Evolutionary conservation across 768 basidiomycete genomes (phyloP).

Genomic region (Cystofilobasidium ferigula): DNA sequence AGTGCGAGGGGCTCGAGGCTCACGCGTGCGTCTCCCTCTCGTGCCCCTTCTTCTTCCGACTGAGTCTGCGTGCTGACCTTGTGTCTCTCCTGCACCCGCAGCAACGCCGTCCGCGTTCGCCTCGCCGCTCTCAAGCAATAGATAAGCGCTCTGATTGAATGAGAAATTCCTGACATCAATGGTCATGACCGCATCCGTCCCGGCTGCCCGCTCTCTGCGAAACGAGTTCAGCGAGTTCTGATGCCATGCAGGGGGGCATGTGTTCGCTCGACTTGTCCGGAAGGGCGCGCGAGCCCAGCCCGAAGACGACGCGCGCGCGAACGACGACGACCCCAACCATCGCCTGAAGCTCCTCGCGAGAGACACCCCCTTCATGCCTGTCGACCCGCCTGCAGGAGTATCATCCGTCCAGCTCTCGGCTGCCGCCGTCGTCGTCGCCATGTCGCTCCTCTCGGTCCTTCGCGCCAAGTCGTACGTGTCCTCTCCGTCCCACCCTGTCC

Average conservation of each 20-base stretch:
- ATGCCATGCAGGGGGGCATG: no score
- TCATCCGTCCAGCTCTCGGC: neutral
- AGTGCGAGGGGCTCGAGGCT: conserved; percentile 86
- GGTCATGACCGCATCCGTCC: no score
- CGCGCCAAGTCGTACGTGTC: neutral
- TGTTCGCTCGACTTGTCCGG: no score
- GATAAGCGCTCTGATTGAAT: neutral
- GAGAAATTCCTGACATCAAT: no score
- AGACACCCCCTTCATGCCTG: neutral
- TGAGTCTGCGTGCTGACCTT: neutral
- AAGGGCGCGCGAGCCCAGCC: no score
- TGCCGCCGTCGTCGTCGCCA: neutral
- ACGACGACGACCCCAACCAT: no score
- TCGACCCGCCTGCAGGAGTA: neutral
- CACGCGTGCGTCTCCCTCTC: conserved; percentile 52
- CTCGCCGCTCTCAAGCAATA: conserved; percentile 17
- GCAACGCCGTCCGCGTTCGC: conserved; percentile 23
- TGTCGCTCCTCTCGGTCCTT: neutral
- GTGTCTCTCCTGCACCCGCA: neutral
- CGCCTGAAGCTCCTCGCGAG: no score
- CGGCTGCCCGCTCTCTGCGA: no score
- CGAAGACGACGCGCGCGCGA: no score
- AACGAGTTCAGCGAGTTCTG: no score
- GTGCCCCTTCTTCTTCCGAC: neutral
- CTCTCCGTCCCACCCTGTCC: neutral